Conservation (phyloP, 345 rosid species). For the Eucalyptus leucophloia region DNA sequence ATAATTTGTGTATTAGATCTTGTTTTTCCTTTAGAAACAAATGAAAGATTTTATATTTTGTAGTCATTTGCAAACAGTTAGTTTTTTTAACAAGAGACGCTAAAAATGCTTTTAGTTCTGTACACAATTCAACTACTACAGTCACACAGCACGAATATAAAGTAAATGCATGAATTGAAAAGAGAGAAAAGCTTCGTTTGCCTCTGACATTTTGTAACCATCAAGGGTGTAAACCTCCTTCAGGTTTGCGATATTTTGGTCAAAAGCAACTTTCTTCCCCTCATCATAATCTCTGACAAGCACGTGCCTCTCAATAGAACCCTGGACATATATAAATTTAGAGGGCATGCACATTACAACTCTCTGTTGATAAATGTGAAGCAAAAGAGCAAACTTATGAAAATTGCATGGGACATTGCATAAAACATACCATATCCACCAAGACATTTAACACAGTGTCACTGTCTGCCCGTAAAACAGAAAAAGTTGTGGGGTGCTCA, state of each 20-base stretch:
- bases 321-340: conserved; percentile 22
- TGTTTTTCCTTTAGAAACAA: not conserved
- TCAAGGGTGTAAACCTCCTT: conserved; percentile 83
- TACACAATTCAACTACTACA: not conserved
- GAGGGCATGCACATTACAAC: not conserved
- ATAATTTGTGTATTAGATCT: not conserved
- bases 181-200: not conserved
- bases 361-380: not conserved
- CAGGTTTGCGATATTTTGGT: conserved; percentile 51
- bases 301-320: conserved; percentile 78
- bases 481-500: conserved; percentile 66
- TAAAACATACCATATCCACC: conserved; percentile 70
- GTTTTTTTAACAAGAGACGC: not conserved
- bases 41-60: not conserved
- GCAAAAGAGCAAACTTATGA: not conserved
- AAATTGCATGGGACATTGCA: not conserved
- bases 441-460: conserved; percentile 79
- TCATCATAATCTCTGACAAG: conserved; percentile 79
- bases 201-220: conserved; percentile 72
- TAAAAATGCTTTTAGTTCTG: not conserved
- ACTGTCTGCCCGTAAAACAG: conserved; percentile 57
- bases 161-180: not conserved
- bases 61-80: not conserved
- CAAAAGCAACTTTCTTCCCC: conserved; percentile 84
- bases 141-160: not conserved